phyloP scores from a whole-genome alignment of 371 early-diverging fungal genomes.

The Circinella minor region DNA sequence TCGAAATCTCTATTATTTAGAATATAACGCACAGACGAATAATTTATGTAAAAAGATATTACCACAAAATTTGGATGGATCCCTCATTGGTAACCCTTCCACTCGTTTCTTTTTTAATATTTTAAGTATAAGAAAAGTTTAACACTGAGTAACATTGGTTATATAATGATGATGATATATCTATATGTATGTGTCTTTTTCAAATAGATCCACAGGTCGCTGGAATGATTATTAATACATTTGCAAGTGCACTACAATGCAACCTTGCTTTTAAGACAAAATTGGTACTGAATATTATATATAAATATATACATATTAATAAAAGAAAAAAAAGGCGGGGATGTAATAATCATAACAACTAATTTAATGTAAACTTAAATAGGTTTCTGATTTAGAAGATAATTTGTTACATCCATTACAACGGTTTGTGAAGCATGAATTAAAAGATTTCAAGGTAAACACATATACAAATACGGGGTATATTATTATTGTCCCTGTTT shows the following conservation, averaged over 20 bases:
- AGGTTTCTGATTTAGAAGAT: conserved; percentile 61
- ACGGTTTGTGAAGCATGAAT: conserved; percentile 58
- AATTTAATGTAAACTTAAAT: conserved; percentile 15
- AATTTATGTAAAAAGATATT: conserved; percentile 37
- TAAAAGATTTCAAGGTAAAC: conserved; percentile 42
- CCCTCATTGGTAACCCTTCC: conserved; percentile 35
- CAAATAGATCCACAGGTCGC: conserved; percentile 39
- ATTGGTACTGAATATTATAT: conserved; percentile 32
- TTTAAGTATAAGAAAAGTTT: too few species aligned
- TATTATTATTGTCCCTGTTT: neutral
- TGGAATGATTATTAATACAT: conserved; percentile 37
- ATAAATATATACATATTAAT: neutral
- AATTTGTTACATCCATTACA: conserved; percentile 58
- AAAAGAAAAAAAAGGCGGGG: neutral
- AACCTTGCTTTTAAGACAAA: conserved; percentile 53
- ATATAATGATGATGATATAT: neutral
- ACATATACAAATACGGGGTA: neutral
- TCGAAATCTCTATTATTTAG: conserved; percentile 17
- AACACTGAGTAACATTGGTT: too few species aligned
- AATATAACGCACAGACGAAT: conserved; percentile 39
- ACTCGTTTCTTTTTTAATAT: too few species aligned
- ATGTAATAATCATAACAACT: conserved; percentile 15
- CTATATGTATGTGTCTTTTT: neutral
- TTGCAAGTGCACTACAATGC: conserved; percentile 53
- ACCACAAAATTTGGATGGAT: conserved; percentile 36